Percentiles rank a stretch among this genome's conserved stretches.
These are phyloP conservation scores for Zygosaccharomyces pseudorouxii DNA, from an alignment of 805 yeast genomes.

Conservation along the genomic window DNA sequence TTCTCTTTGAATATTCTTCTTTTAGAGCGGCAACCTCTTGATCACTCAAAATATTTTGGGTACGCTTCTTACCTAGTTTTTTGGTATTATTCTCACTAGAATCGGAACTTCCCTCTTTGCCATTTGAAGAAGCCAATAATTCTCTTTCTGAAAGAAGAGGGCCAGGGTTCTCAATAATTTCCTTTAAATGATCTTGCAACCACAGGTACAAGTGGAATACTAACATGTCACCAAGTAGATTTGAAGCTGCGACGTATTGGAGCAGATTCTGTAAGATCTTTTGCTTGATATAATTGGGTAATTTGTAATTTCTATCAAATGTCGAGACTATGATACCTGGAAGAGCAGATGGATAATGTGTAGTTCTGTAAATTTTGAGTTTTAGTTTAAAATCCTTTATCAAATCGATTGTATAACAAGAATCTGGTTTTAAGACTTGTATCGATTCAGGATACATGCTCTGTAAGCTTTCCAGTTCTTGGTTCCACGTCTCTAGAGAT, in stretches of 20 bases:
- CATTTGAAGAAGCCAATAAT: slow-evolving; percentile 14
- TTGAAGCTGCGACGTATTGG: slow-evolving; percentile 40
- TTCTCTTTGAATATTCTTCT: slow-evolving; percentile 35
- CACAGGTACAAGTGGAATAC: slow-evolving; percentile 69
- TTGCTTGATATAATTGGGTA: slow-evolving; percentile 67
- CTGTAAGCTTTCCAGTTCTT: slow-evolving; percentile 65
- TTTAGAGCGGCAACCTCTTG: slow-evolving; percentile 36
- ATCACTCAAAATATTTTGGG: slow-evolving; percentile 18
- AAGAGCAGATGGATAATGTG: slow-evolving; percentile 56
- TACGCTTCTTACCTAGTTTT: slow-evolving; percentile 9
- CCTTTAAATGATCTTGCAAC: slow-evolving; percentile 58
- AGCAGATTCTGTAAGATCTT: slow-evolving; percentile 49
- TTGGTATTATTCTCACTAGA: not conserved
- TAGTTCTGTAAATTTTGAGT: slow-evolving; percentile 43
- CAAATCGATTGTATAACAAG: slow-evolving; percentile 34
- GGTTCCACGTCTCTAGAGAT: slow-evolving; percentile 57
- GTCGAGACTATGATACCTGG: slow-evolving; percentile 64
- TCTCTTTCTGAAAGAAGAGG: slow-evolving; percentile 41
- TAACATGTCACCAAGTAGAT: slow-evolving; percentile 64
- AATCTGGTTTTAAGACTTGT: slow-evolving; percentile 28
- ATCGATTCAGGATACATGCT: slow-evolving; percentile 53
- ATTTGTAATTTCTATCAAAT: slow-evolving; percentile 39
- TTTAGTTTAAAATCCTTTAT: slow-evolving; percentile 31
- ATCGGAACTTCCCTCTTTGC: not conserved
- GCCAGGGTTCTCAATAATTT: slow-evolving; percentile 70